These are phyloP conservation scores for Blumeriella jaapii DNA, from an alignment of 2,329 filamentous ascomycete genomes.

Conservation along the genomic window DNA sequence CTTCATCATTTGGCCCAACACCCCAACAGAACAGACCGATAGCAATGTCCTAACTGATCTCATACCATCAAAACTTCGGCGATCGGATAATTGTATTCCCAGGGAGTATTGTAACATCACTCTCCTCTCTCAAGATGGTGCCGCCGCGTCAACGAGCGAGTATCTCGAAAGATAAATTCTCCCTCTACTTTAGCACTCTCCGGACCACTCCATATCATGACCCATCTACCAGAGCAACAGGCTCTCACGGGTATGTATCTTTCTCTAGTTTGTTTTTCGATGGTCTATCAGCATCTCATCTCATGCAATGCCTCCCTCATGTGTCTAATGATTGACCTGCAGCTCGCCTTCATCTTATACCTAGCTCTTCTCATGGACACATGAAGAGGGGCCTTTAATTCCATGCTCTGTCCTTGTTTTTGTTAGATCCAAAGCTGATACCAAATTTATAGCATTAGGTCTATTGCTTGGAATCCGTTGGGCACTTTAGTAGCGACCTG, in stretches of 20 bases:
- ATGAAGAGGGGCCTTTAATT: too few species aligned
- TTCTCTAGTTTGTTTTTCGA: not conserved
- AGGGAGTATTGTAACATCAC: not conserved
- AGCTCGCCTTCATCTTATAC: too few species aligned
- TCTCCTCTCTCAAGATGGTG: constrained; percentile 13
- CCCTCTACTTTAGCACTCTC: constrained; percentile 51
- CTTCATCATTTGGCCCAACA: too few species aligned
- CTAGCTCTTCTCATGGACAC: too few species aligned
- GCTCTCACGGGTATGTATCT: constrained; percentile 43
- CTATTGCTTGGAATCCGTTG: constrained; percentile 80
- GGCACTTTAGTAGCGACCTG: constrained; percentile 79
- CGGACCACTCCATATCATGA: constrained; percentile 65
- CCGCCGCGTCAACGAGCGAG: constrained; percentile 36
- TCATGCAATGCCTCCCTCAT: too few species aligned
- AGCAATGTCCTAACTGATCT: too few species aligned
- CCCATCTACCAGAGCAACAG: constrained; percentile 39
- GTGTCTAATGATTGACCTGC: too few species aligned
- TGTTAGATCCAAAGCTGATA: constrained; percentile 8
- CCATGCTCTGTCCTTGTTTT: too few species aligned
- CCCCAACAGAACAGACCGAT: too few species aligned
- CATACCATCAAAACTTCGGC: too few species aligned
- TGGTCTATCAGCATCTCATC: too few species aligned
- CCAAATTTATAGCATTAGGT: constrained; percentile 47
- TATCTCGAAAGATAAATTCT: constrained; percentile 59
- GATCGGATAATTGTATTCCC: too few species aligned